Conservation (phyloP, 2,329 filamentous ascomycete genomes). For the Periconia sp. region DNA sequence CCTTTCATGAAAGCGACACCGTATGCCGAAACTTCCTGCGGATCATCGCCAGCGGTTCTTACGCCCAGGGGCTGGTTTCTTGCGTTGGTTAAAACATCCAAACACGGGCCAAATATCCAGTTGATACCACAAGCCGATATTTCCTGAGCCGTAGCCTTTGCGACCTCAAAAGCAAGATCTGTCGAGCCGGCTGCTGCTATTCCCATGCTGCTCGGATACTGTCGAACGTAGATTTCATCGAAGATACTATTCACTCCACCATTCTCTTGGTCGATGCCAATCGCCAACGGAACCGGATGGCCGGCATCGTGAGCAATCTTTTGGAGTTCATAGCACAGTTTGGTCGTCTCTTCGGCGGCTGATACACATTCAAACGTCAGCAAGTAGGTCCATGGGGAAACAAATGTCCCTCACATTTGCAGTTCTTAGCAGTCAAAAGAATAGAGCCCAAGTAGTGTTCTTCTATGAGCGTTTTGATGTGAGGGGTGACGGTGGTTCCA, state of each 20-base stretch:
- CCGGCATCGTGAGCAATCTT: conserved; percentile 88
- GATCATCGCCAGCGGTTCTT: conserved; percentile 86
- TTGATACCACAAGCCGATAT: conserved; percentile 93
- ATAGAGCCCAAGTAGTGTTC: conserved; percentile 88
- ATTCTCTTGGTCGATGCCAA: conserved; percentile 96
- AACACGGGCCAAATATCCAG: conserved; percentile 87
- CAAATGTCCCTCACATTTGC: conserved; percentile 65
- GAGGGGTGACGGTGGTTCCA: conserved; percentile 78
- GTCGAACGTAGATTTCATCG: conserved; percentile 91
- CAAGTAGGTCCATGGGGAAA: conserved; percentile 5
- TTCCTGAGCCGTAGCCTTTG: conserved; percentile 90
- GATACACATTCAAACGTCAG: conserved; percentile 27
- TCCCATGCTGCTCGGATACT: conserved; percentile 97
- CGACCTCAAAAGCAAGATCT: conserved; percentile 84
- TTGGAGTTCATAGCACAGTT: conserved; percentile 86
- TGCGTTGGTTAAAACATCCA: conserved; percentile 93
- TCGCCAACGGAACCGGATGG: conserved; percentile 84
- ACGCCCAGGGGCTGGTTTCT: conserved; percentile 89
- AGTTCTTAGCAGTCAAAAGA: conserved; percentile 78
- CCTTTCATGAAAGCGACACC: conserved; percentile 89
- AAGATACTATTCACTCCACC: conserved; percentile 96
- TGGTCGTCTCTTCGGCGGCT: conserved; percentile 91
- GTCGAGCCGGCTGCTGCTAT: conserved; percentile 87
- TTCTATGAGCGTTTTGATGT: conserved; percentile 78
- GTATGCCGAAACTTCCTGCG: conserved; percentile 91